Evolutionary conservation across 306 rosid genomes (phyloP).

Genomic region (Comarum palustre): DNA sequence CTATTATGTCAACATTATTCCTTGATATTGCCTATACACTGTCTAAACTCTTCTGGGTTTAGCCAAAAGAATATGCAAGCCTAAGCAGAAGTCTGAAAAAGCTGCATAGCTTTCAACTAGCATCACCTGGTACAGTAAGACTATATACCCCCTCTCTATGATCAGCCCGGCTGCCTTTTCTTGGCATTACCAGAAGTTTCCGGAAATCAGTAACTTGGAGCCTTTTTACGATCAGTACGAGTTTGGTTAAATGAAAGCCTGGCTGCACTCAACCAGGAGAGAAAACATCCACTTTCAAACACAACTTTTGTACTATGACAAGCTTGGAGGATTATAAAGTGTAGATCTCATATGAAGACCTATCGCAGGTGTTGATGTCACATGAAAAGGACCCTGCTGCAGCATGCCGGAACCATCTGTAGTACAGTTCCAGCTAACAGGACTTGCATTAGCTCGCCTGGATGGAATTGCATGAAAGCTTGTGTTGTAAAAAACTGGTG

Average conservation of each 20-base stretch:
- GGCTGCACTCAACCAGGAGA: conserved; percentile 14
- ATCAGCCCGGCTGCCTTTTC: conserved; percentile 10
- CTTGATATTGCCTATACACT: conserved; percentile 29
- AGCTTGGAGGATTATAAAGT: conserved; percentile 29
- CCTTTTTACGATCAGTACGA: conserved; percentile 13
- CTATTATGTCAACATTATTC: conserved; percentile 39
- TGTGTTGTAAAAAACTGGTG: conserved; percentile 24
- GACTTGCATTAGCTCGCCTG: conserved; percentile 27
- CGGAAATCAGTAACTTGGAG: conserved; percentile 10
- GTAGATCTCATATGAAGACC: conserved; percentile 27
- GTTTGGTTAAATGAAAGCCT: conserved; percentile 8
- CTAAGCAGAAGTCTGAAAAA: conserved; percentile 29
- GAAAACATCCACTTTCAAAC: conserved; percentile 9
- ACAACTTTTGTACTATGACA: conserved; percentile 11
- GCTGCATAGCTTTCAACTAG: conserved; percentile 29
- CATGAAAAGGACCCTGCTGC: conserved; percentile 24
- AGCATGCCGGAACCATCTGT: conserved; percentile 30
- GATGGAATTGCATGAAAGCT: conserved; percentile 26
- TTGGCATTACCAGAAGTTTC: conserved; percentile 21
- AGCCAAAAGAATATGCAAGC: conserved; percentile 38
- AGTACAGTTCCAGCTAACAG: conserved; percentile 39
- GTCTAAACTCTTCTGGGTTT: conserved; percentile 27
- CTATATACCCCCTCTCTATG: conserved; percentile 11
- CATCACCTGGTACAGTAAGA: conserved; percentile 17
- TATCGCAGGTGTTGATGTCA: conserved; percentile 24